Evolutionary conservation across 2,329 filamentous ascomycete genomes (phyloP), one percentile per base, ranked within the genome.

Genomic region (Trichoderma afroharzianum): DNA sequence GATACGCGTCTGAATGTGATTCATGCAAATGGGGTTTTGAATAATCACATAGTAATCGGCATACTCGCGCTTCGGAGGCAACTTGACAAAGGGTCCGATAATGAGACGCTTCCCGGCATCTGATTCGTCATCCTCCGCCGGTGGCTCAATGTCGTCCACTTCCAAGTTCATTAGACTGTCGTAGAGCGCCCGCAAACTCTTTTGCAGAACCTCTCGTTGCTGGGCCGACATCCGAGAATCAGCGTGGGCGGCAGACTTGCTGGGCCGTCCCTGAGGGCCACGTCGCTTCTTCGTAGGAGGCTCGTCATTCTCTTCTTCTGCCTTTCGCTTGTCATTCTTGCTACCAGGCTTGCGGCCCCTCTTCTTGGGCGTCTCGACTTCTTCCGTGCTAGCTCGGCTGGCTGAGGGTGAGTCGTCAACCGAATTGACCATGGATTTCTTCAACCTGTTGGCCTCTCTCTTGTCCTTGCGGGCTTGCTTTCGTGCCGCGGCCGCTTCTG

Each of bases 11-110:
- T 93, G 90, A 78, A 99, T 97, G 80, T 94, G 91, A 76, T 97
- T 96, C 92, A 98, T 97, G 79, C 93, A 95, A 78, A 99, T 98
- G 0, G 96, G 96, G 69, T 91, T 92, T 79, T 92, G 89, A 80
- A 99, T 99, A 81, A 98, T 90, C 79, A 95, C 84, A 80, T 98
- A 99, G 84, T 99, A 99, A 80, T 98, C 95, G 30, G 94, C 92
- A 79, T 97, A 99, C 72, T 95, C 91, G 72, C 91, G 91, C 84
- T 94, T 97, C 53, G 94, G 92, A 1, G 95, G 95, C 36, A 98
- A 86, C 78, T 96, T 95, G 81, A 98, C 88, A 81, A 99, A 99
- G 0, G 95, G 95, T 36, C 95, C 94, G 74, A 98, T 98, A 79
- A 98, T 93, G 68, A 94, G 88, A 62, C 95, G 93, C 76, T 91